Conservation (phyloP, 2,329 filamentous ascomycete genomes). For the Colletotrichum shisoi region DNA sequence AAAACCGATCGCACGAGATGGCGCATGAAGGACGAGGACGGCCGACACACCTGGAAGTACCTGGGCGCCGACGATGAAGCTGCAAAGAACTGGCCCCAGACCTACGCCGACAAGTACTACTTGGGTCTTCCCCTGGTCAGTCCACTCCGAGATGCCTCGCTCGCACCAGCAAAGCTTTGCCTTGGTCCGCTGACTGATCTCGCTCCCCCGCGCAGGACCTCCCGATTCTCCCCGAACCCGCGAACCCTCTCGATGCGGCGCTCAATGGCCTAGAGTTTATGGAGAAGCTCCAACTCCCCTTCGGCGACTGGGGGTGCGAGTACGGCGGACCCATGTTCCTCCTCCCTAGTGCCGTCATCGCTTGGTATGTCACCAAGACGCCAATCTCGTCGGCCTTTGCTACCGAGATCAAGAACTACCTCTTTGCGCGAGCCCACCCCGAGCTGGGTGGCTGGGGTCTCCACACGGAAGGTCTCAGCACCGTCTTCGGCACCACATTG, state of each 20-base stretch:
- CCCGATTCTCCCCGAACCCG: constrained; percentile 73
- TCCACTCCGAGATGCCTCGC: constrained; percentile 15
- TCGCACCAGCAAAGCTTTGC: not conserved
- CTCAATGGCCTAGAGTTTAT: constrained; percentile 88
- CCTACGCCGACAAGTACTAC: constrained; percentile 86
- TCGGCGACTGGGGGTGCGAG: constrained; percentile 95
- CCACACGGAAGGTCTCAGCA: constrained; percentile 92
- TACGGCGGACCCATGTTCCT: constrained; percentile 98
- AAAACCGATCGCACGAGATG: constrained; percentile 83
- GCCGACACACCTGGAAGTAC: constrained; percentile 94
- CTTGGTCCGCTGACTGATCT: not conserved
- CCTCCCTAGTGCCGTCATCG: constrained; percentile 81
- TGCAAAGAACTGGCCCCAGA: constrained; percentile 81
- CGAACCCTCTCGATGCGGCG: constrained; percentile 78
- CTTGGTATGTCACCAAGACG: constrained; percentile 89
- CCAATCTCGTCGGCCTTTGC: constrained; percentile 81
- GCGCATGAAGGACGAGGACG: constrained; percentile 82
- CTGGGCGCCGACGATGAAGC: constrained; percentile 77
- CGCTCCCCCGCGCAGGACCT: constrained; percentile 64
- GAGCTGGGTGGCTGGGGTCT: constrained; percentile 97
- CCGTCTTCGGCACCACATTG: constrained; percentile 86
- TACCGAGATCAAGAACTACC: constrained; percentile 90
- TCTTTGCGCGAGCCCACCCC: constrained; percentile 83
- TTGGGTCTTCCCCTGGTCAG: constrained; percentile 79
- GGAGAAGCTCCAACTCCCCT: constrained; percentile 84